Evolutionary conservation across 2,329 filamentous ascomycete species (phyloP).

Genomic region (Mycosphaerella sp.): DNA sequence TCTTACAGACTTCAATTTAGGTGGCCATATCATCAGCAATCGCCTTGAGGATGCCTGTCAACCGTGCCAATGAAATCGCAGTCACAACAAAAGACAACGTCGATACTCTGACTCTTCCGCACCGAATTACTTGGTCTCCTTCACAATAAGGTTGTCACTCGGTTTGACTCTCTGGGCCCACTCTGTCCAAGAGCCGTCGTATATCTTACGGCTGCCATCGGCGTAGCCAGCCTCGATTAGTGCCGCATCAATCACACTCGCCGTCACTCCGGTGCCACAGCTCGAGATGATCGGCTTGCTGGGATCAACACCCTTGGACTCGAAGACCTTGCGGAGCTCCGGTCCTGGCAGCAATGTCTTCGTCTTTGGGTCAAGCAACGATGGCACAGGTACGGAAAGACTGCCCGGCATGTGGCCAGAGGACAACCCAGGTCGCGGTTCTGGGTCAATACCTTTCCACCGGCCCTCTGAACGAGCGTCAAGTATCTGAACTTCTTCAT

Average conservation of each 20-base stretch:
- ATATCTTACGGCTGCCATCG: conserved; percentile 59
- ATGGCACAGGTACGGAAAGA: conserved; percentile 71
- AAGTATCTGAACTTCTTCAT: conserved; percentile 77
- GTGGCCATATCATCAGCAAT: not conserved
- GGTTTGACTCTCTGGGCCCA: conserved; percentile 35
- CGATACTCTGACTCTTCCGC: not conserved
- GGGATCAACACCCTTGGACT: conserved; percentile 71
- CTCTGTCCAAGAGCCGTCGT: conserved; percentile 92
- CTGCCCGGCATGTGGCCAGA: conserved; percentile 91
- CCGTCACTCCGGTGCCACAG: conserved; percentile 92
- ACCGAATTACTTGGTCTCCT: conserved; percentile 13
- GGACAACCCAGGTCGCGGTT: conserved; percentile 74
- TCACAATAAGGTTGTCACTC: conserved; percentile 33
- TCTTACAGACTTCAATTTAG: not conserved
- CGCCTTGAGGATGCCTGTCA: not conserved
- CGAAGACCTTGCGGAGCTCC: conserved; percentile 68
- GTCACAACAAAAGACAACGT: not conserved
- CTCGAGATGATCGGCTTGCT: conserved; percentile 75
- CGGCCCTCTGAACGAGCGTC: conserved; percentile 77
- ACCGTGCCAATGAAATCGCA: not conserved
- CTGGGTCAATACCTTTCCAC: conserved; percentile 75
- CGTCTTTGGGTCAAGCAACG: conserved; percentile 72
- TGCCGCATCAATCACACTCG: conserved; percentile 82
- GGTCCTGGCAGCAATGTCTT: conserved; percentile 70
- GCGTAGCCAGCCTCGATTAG: conserved; percentile 72